phyloP scores from a whole-genome alignment of 2,329 filamentous ascomycete genomes.

The Colletotrichum gigasporum region DNA sequence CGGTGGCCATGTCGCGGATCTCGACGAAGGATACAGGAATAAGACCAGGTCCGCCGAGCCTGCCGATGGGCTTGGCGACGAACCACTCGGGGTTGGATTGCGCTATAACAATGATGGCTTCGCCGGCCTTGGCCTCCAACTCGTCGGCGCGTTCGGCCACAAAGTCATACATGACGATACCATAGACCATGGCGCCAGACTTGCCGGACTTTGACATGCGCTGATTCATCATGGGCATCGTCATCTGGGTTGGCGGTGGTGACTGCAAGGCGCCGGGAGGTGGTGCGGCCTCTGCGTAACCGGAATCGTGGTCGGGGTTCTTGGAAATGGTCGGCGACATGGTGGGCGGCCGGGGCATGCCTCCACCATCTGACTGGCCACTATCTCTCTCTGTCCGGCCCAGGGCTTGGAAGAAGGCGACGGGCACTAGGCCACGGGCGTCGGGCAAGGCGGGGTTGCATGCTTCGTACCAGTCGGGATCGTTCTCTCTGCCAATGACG shows the following conservation, averaged over 20 bases:
- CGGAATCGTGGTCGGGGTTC: slow-evolving; percentile 86
- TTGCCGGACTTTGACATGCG: slow-evolving; percentile 61
- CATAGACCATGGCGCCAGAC: slow-evolving; percentile 89
- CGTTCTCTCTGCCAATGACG: slow-evolving; percentile 95
- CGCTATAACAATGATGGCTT: slow-evolving; percentile 97
- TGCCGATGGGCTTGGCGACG: slow-evolving; percentile 97
- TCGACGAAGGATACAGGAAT: slow-evolving; percentile 98
- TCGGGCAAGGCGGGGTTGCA: slow-evolving; percentile 92
- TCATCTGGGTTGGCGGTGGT: slow-evolving; percentile 40
- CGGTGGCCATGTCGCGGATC: slow-evolving; percentile 91
- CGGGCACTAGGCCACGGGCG: slow-evolving; percentile 90
- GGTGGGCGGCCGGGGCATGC: slow-evolving; percentile 52
- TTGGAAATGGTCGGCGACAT: slow-evolving; percentile 53
- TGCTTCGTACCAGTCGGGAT: slow-evolving; percentile 96
- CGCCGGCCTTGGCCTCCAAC: slow-evolving; percentile 91
- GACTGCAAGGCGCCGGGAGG: slow-evolving; percentile 20
- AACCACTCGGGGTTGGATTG: slow-evolving; percentile 99
- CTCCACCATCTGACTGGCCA: slow-evolving; percentile 70
- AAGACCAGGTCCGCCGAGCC: slow-evolving; percentile 92
- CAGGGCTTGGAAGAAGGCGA: slow-evolving; percentile 91
- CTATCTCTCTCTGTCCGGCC: slow-evolving; percentile 94
- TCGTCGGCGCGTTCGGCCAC: slow-evolving; percentile 95
- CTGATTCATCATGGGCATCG: slow-evolving; percentile 40
- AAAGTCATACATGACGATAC: slow-evolving; percentile 97
- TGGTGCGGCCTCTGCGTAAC: slow-evolving; percentile 73